Conservation (phyloP, 331 rosid genomes). For the Telfairia occidentalis region DNA sequence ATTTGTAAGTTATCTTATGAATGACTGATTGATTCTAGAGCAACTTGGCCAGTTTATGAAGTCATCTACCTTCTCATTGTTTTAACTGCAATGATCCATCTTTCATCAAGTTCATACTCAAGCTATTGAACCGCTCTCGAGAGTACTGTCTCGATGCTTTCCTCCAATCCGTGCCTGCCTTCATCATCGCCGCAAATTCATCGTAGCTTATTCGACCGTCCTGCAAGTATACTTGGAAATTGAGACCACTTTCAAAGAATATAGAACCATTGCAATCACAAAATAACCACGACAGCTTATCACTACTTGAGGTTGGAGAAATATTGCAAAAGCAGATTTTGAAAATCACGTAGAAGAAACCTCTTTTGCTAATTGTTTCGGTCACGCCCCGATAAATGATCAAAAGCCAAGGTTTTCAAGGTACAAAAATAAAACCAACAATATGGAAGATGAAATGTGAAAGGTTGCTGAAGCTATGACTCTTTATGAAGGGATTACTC, state of each 20-base stretch:
- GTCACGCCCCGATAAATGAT: background rate
- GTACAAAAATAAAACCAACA: background rate
- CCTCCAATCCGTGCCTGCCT: slow-evolving; percentile 98
- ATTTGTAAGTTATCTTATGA: background rate
- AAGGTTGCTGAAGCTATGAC: background rate
- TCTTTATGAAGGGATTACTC: no score
- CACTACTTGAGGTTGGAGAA: background rate
- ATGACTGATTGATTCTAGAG: background rate
- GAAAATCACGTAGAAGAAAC: background rate
- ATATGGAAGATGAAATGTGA: background rate
- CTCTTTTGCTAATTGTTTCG: background rate
- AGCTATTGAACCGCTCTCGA: slow-evolving; percentile 75
- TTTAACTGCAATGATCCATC: slow-evolving; percentile 58
- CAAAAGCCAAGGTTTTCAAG: background rate
- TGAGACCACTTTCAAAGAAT: background rate
- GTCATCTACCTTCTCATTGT: slow-evolving; percentile 27
- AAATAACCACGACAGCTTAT: background rate
- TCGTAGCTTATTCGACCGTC: slow-evolving; percentile 84
- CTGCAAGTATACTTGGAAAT: slow-evolving; percentile 28
- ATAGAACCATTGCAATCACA: background rate
- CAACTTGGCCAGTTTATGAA: slow-evolving; percentile 1
- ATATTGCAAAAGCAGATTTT: background rate
- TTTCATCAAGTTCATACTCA: slow-evolving; percentile 52
- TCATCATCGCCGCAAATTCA: slow-evolving; percentile 87
- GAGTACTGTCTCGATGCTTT: slow-evolving; percentile 95